Base-by-base conservation (phyloP, 2,329 filamentous ascomycete species). In the Botrytis medusae region DNA sequence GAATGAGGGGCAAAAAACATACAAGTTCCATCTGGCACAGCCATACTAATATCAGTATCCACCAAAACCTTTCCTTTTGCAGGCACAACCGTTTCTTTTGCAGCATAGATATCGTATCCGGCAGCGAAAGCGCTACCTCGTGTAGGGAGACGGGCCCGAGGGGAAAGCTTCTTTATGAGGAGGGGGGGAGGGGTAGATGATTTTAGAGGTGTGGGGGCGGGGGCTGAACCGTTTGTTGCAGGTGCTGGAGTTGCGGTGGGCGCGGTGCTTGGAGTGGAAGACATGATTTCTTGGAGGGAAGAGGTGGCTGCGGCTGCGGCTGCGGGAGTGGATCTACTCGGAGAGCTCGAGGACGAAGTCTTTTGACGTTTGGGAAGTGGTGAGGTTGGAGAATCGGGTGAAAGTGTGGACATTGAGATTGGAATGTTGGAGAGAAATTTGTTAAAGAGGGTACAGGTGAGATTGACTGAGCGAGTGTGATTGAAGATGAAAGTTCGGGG, bases 21-120 rank as follows among this genome's bases (percentile, higher is more conserved):
- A 97, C 93, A 98, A 20, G 95, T 98, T 70, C 93, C 94, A 8
- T 89, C 92, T 0, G 96, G 96, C 67, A 98, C 92, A 40, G 94
- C 93, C 84, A 99, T 95, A 78, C 91, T 90, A 76, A 99, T 92
- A 79, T 96, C 95, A 0, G 96, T 98, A 79, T 95, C 92, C 54
- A 98, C 94, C 44, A 98, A 85, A 0, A 86, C 94, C 84, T 97
- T 94, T 77, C 94, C 95, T 74, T 93, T 87, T 2, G 92, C 90
- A 0, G 95, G 95, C 73, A 99, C 91, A 2, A 88, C 87, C 6
- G 91, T 91, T 54, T 92, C 89, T 80, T 89, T 89, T 3, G 94
- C 89, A 69, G 90, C 92, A 84, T 98, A 98, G 74, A 99, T 81
- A 83, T 99, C 96, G 84, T 98, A 98, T 51, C 96, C 96, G 1